Evolutionary conservation across 306 rosid species (phyloP).

Genomic region (Malus domestica): DNA sequence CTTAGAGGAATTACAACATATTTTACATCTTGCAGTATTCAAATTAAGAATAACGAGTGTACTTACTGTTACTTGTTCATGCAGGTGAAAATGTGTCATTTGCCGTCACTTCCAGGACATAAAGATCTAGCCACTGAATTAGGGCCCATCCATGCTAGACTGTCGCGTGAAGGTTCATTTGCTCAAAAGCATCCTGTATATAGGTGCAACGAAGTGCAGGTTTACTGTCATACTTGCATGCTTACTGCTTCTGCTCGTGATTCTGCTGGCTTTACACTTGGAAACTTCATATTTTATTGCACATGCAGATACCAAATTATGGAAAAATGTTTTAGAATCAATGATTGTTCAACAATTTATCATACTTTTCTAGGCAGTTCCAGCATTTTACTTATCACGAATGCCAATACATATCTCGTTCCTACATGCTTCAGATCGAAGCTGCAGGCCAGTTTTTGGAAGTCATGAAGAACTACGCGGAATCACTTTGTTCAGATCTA

Average conservation of each 20-base stretch:
- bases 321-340: not conserved
- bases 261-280: not conserved
- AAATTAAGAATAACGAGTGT: not conserved
- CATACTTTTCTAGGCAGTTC: not conserved
- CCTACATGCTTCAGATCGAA: slow-evolving; percentile 49
- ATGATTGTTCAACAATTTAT: not conserved
- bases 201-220: slow-evolving; percentile 90
- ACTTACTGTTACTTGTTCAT: slow-evolving; percentile 4
- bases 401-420: not conserved
- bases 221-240: slow-evolving; percentile 25
- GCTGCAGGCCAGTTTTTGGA: slow-evolving; percentile 61
- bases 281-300: not conserved
- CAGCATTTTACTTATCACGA: not conserved
- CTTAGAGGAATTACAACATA: not conserved
- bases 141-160: slow-evolving; percentile 63
- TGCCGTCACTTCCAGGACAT: slow-evolving; percentile 71
- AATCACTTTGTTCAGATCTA: slow-evolving; percentile 74
- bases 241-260: not conserved
- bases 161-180: slow-evolving; percentile 38
- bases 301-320: not conserved
- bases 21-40: not conserved
- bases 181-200: slow-evolving; percentile 80
- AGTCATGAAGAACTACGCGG: slow-evolving; percentile 55
- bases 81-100: slow-evolving; percentile 56
- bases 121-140: slow-evolving; percentile 61